These are phyloP conservation scores for Nemania sp. DNA, from an alignment of 2,329 filamentous ascomycete species.

Conservation along the genomic window DNA sequence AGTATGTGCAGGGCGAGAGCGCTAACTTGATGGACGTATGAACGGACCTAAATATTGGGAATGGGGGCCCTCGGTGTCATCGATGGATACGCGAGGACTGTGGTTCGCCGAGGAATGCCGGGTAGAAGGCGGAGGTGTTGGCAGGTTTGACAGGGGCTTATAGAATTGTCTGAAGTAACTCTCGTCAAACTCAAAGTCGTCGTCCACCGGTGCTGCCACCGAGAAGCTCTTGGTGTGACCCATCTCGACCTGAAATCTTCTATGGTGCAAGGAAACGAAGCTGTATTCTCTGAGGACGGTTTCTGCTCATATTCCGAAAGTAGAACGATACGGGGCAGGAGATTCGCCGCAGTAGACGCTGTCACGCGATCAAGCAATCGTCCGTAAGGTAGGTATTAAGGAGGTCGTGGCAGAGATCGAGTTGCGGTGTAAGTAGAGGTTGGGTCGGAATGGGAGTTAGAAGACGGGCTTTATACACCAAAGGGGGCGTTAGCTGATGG, in stretches of 20 bases:
- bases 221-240: slow-evolving; percentile 44
- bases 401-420: slow-evolving; percentile 3
- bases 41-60: slow-evolving; percentile 48
- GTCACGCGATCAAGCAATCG: slow-evolving; percentile 35
- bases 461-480: slow-evolving; percentile 17
- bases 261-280: slow-evolving; percentile 34
- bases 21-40: neutral
- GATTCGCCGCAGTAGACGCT: slow-evolving; percentile 24
- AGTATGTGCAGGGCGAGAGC: slow-evolving; percentile 26
- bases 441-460: slow-evolving; percentile 1
- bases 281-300: slow-evolving; percentile 23
- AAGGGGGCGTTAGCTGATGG: neutral
- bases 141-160: slow-evolving; percentile 68
- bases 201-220: slow-evolving; percentile 39
- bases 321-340: slow-evolving; percentile 16
- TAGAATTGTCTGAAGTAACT: slow-evolving; percentile 64
- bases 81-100: slow-evolving; percentile 48
- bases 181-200: slow-evolving; percentile 55
- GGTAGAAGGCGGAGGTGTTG: slow-evolving; percentile 66
- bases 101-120: slow-evolving; percentile 50
- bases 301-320: slow-evolving; percentile 37
- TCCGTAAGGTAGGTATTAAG: slow-evolving; percentile 3
- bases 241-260: slow-evolving; percentile 36
- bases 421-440: slow-evolving; percentile 20
- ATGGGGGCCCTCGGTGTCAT: slow-evolving; percentile 52